These are phyloP conservation scores for Raffaelea ambrosiae DNA, from an alignment of 2,329 filamentous ascomycete genomes.

Conservation along the genomic window DNA sequence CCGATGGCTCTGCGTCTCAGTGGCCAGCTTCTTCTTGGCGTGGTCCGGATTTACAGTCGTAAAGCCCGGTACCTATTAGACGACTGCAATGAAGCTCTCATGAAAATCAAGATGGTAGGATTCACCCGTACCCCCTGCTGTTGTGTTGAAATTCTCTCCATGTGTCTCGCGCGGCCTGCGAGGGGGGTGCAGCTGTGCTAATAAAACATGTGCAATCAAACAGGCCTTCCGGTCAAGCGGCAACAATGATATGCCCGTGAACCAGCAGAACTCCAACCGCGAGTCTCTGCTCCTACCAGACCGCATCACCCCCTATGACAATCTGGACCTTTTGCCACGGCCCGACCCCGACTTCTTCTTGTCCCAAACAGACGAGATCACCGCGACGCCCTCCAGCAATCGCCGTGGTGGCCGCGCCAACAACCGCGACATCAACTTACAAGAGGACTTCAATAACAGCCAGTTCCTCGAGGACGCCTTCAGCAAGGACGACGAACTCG, in stretches of 20 bases:
- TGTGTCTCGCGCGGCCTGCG: too few species aligned
- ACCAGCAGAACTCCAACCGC: constrained; percentile 70
- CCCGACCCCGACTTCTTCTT: constrained; percentile 82
- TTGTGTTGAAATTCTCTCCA: constrained; percentile 4
- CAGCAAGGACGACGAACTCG: constrained; percentile 47
- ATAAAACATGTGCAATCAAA: too few species aligned
- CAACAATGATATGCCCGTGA: constrained; percentile 89
- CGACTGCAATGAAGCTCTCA: constrained; percentile 92
- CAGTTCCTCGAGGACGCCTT: constrained; percentile 69
- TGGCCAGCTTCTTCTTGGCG: constrained; percentile 87
- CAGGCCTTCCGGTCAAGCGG: constrained; percentile 90
- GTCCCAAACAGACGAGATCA: constrained; percentile 60
- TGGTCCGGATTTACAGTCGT: constrained; percentile 93
- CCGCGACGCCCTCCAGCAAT: constrained; percentile 39
- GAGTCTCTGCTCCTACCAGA: constrained; percentile 85
- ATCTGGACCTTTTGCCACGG: constrained; percentile 66
- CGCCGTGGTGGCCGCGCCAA: constrained; percentile 46
- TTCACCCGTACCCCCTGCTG: not conserved
- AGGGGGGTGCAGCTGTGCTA: too few species aligned
- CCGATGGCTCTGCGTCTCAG: constrained; percentile 92
- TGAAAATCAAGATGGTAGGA: constrained; percentile 95
- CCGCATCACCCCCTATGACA: constrained; percentile 85
- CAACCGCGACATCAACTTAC: constrained; percentile 58
- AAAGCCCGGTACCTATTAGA: constrained; percentile 95
- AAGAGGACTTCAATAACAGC: constrained; percentile 64